A percentile compares a stretch with the other conserved stretches of the same genome.
Conservation (phyloP, 2,329 filamentous ascomycete genomes). For the Teratosphaeriaceae sp. region DNA sequence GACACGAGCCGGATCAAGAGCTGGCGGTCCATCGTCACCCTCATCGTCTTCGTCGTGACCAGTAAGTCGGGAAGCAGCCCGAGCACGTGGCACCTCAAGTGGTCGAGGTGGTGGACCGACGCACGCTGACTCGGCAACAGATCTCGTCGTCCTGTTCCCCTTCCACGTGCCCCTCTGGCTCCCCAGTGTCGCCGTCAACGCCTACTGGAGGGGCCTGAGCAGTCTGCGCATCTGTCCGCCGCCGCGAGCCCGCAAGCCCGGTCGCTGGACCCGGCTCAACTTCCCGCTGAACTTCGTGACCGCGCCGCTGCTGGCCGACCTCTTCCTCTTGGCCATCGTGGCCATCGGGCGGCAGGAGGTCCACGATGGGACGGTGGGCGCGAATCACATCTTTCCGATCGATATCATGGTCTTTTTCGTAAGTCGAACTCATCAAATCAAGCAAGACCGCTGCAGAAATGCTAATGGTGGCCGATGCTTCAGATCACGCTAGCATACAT, state of each 20-base stretch:
- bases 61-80: too few species aligned
- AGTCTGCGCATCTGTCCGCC: conserved; percentile 48
- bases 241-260: conserved; percentile 28
- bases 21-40: conserved; percentile 64
- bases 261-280: conserved; percentile 31
- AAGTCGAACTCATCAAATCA: conserved; percentile 39
- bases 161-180: conserved; percentile 58
- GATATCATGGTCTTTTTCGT: conserved; percentile 69
- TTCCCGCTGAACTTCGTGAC: conserved; percentile 67
- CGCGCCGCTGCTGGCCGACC: conserved; percentile 61
- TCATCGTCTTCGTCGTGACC: conserved; percentile 62
- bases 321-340: conserved; percentile 62
- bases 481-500: conserved; percentile 52
- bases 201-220: conserved; percentile 38
- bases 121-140: too few species aligned
- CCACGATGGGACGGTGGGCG: conserved; percentile 59
- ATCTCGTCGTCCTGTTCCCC: conserved; percentile 62
- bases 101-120: too few species aligned
- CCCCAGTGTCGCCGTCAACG: conserved; percentile 46
- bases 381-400: conserved; percentile 59
- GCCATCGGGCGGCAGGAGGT: conserved; percentile 63
- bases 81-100: too few species aligned
- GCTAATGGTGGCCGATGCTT: conserved; percentile 27
- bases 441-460: not conserved
- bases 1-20: conserved; percentile 52